Base-by-base conservation (phyloP, 345 rosid species). In the Raphanus sativus region DNA sequence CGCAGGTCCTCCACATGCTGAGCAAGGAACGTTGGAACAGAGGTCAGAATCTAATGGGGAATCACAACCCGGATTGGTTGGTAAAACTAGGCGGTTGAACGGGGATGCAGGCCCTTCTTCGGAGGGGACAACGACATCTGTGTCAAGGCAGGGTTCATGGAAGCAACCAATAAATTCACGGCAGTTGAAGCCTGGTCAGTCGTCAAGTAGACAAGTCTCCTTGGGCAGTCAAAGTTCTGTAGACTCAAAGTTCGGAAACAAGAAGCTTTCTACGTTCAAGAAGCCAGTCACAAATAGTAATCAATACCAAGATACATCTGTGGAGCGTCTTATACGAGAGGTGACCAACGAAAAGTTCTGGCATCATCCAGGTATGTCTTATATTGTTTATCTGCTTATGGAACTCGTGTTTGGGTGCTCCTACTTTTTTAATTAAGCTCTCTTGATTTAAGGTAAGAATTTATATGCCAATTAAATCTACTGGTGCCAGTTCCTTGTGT, bases 241-340 rank as follows among this genome's bases (percentile, higher is more conserved):
- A 56, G 99, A 95, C 81, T 60, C 85, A 1, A 95, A 93, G 83
- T 80, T 81, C 38, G 89, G 86, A 54, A 88, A 78, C 80, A 95
- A 93, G 84, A 95, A 93, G 82, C 82, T 81, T 79, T 81, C 80
- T 73, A 75, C 85, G 78, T 68, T 85, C 73, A 95, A 93, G 86
- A 96, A 90, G 82, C 74, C 83, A 64, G 73, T 74, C 30, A 69
- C 74, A 42, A 80, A 65, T 62, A 77, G 81, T 77, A 73, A 67
- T 59, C 77, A 87, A 15, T 93, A 93, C 81, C 98, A 89, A 73
- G 99, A 96, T 83, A 87, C 99, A 24, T 96, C 99, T n/a, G 99
- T 96, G 77, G 99, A 96, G 79, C 98, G 99, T 62, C 92, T 96
- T 33, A 90, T 96, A 83, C 84, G 99, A 74, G 99, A 96, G 83